Conservation (phyloP, 371 early-diverging fungal species). For the Lichtheimia hyalospora region DNA sequence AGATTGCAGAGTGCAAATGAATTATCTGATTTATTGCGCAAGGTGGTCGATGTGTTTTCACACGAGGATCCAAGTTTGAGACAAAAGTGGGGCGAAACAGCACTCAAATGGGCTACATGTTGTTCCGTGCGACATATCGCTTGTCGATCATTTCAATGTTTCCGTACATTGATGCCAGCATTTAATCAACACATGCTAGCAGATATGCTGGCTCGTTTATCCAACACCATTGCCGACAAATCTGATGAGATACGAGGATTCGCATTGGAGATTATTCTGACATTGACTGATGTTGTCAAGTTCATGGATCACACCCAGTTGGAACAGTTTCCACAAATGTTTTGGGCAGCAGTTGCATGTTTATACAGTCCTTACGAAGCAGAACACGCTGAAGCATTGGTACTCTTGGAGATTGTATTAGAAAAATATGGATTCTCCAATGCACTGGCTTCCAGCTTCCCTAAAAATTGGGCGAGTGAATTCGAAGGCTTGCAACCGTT, state of each 20-base stretch:
- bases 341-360: conserved; percentile 82
- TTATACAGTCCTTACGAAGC: conserved; percentile 78
- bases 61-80: conserved; percentile 67
- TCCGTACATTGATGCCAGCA: conserved; percentile 75
- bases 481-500: conserved; percentile 79
- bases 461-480: conserved; percentile 74
- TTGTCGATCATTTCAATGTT: conserved; percentile 86
- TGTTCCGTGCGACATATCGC: conserved; percentile 92
- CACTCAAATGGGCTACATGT: conserved; percentile 88
- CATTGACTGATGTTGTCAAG: conserved; percentile 68
- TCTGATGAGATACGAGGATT: conserved; percentile 84
- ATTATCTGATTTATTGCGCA: conserved; percentile 34
- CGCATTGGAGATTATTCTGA: conserved; percentile 81
- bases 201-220: conserved; percentile 80
- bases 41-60: conserved; percentile 56
- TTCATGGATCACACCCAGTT: conserved; percentile 58
- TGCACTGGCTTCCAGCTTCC: conserved; percentile 53
- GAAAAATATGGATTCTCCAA: conserved; percentile 35
- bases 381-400: conserved; percentile 71
- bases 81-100: conserved; percentile 85
- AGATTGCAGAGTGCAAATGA: conserved; percentile 46
- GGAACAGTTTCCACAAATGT: conserved; percentile 74
- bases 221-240: conserved; percentile 83
- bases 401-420: conserved; percentile 64
- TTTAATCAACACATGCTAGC: conserved; percentile 81